Evolutionary conservation across 2,329 filamentous ascomycete species (phyloP).

Genomic region (Dryadomyces quercivorus): DNA sequence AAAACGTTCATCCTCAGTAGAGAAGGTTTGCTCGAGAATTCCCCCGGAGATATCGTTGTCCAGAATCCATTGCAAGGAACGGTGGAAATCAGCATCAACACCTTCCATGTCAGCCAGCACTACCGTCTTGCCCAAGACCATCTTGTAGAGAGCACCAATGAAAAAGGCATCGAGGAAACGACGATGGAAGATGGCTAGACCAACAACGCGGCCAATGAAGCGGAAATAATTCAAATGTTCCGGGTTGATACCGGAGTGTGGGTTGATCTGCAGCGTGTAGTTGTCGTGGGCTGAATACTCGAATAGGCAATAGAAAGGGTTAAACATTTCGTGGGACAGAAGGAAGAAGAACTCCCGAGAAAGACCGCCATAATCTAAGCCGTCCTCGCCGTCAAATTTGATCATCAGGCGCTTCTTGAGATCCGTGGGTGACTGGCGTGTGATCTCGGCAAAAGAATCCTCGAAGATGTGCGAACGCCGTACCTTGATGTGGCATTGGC

Average conservation of each 20-base stretch:
- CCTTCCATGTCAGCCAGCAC: slow-evolving; percentile 94
- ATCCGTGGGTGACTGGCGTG: slow-evolving; percentile 87
- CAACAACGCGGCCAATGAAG: slow-evolving; percentile 95
- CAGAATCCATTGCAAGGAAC: slow-evolving; percentile 92
- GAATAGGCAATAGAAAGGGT: slow-evolving; percentile 98
- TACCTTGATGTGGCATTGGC: slow-evolving; percentile 97
- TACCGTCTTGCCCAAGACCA: slow-evolving; percentile 92
- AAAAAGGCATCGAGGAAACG: slow-evolving; percentile 98
- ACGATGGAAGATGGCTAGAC: slow-evolving; percentile 93
- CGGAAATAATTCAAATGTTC: slow-evolving; percentile 99
- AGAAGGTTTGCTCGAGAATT: slow-evolving; percentile 90
- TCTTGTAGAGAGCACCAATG: slow-evolving; percentile 98
- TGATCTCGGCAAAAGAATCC: slow-evolving; percentile 97
- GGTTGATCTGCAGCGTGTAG: slow-evolving; percentile 99
- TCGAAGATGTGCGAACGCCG: slow-evolving; percentile 95
- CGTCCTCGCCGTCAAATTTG: slow-evolving; percentile 98
- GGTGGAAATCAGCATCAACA: slow-evolving; percentile 95
- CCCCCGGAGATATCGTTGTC: slow-evolving; percentile 92
- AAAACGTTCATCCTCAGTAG: slow-evolving; percentile 93
- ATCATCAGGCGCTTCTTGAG: slow-evolving; percentile 99
- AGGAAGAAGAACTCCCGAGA: slow-evolving; percentile 99
- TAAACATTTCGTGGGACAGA: slow-evolving; percentile 99
- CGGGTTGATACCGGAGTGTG: slow-evolving; percentile 96
- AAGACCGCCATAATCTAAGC: slow-evolving; percentile 92
- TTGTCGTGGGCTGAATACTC: slow-evolving; percentile 99